Evolutionary conservation across 768 basidiomycete species (phyloP).

Genomic region (Mycena metata): DNA sequence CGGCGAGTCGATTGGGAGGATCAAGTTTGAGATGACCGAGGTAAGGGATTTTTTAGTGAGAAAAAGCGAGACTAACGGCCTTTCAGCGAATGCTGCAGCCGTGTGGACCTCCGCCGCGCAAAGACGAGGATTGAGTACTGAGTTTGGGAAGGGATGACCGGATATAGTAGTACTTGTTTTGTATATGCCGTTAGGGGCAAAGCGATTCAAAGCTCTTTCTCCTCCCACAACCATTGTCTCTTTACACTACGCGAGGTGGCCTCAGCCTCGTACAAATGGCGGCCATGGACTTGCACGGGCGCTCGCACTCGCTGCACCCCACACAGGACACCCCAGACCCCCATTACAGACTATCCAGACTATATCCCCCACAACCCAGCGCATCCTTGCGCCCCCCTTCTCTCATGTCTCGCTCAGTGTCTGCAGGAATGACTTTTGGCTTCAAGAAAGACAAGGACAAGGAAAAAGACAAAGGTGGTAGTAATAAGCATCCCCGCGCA

Average conservation of each 20-base stretch:
- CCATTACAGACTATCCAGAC: constrained; percentile 41
- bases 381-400: constrained; percentile 49
- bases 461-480: constrained; percentile 13
- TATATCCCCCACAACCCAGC: constrained; percentile 47
- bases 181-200: background rate
- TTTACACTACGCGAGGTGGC: constrained; percentile 9
- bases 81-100: constrained; percentile 92
- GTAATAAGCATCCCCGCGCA: constrained; percentile 2
- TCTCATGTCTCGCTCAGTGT: constrained; percentile 40
- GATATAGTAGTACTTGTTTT: constrained; percentile 10
- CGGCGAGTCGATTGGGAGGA: constrained; percentile 90
- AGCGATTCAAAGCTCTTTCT: constrained; percentile 1
- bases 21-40: constrained; percentile 97
- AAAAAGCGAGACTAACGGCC: background rate
- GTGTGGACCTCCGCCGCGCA: constrained; percentile 91
- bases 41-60: constrained; percentile 54
- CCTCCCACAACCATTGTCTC: constrained; percentile 22
- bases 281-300: constrained; percentile 29
- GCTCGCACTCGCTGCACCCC: constrained; percentile 23
- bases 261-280: constrained; percentile 30
- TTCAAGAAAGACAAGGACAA: constrained; percentile 44
- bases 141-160: constrained; percentile 22
- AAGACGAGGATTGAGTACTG: constrained; percentile 82
- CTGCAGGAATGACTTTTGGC: constrained; percentile 52
- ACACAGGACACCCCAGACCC: constrained; percentile 24